Evolutionary conservation across 495 filamentous ascomycete species (phyloP).

Genomic region (Ramalina peruviana): DNA sequence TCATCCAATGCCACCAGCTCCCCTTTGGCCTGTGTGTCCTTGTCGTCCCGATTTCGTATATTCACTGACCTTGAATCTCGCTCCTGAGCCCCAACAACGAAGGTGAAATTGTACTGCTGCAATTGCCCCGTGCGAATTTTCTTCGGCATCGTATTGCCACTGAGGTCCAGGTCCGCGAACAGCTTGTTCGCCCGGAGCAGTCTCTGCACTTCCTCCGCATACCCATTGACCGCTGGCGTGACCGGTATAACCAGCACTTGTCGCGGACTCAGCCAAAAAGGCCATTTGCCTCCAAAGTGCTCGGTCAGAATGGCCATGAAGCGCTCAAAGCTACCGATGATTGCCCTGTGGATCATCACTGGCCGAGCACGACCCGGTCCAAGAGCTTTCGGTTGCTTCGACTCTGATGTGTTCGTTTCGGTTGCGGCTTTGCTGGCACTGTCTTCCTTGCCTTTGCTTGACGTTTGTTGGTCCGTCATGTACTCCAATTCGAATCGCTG

Average conservation of each 20-base stretch:
- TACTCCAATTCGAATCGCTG: conserved; percentile 75
- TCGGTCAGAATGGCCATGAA: conserved; percentile 89
- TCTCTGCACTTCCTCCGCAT: conserved; percentile 67
- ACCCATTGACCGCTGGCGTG: conserved; percentile 70
- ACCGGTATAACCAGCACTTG: conserved; percentile 90
- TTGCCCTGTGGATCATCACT: conserved; percentile 94
- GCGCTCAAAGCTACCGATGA: conserved; percentile 85
- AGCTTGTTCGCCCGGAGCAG: conserved; percentile 40
- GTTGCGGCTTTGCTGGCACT: conserved; percentile 21
- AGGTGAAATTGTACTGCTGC: conserved; percentile 83
- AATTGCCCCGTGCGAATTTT: conserved; percentile 85
- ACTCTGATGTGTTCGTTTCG: conserved; percentile 19
- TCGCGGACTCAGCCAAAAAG: conserved; percentile 90
- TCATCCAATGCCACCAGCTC: conserved; percentile 62
- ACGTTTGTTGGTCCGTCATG: conserved; percentile 45
- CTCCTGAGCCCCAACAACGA: conserved; percentile 78
- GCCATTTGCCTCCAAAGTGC: conserved; percentile 96
- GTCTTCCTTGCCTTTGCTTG: conserved; percentile 26
- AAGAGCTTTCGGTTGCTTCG: conserved; percentile 32
- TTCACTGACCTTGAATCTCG: conserved; percentile 66
- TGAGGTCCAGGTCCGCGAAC: conserved; percentile 76
- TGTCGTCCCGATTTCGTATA: conserved; percentile 81
- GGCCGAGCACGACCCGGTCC: conserved; percentile 70
- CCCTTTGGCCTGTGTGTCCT: conserved; percentile 61
- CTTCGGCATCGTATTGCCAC: conserved; percentile 87